A percentile compares a stretch with the other conserved stretches of the same genome.
Evolutionary conservation across 139 green algal genomes (phyloP).

Genomic region (Picochlorum sp.): DNA sequence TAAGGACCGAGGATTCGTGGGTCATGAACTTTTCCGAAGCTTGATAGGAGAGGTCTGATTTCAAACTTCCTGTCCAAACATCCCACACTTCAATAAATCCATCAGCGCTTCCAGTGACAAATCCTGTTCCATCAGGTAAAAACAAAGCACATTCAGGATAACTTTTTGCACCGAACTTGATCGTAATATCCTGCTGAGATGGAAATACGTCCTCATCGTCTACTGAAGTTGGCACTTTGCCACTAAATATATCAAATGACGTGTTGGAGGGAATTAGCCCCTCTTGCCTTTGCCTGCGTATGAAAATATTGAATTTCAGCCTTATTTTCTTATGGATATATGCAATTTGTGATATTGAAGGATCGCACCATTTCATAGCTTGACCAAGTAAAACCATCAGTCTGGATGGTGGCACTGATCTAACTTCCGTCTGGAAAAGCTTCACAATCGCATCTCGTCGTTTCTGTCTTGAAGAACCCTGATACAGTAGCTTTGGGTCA

Average conservation of each 20-base stretch:
- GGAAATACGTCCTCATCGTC: slow-evolving; percentile 87
- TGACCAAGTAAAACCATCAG: slow-evolving; percentile 94
- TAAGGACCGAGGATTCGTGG: slow-evolving; percentile 88
- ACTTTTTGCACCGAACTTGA: slow-evolving; percentile 64
- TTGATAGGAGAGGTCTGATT: slow-evolving; percentile 92
- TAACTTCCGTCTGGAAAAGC: slow-evolving; percentile 74
- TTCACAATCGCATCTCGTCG: slow-evolving; percentile 68
- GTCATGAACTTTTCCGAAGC: slow-evolving; percentile 95
- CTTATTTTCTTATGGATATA: neutral
- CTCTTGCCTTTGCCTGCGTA: slow-evolving; percentile 59
- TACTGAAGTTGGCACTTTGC: slow-evolving; percentile 50
- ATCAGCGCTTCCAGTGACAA: slow-evolving; percentile 86
- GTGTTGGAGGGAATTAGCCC: slow-evolving; percentile 75
- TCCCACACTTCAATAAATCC: slow-evolving; percentile 99
- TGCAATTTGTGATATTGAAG: neutral
- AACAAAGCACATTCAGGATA: slow-evolving; percentile 75
- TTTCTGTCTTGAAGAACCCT: slow-evolving; percentile 72
- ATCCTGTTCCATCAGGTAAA: slow-evolving; percentile 79
- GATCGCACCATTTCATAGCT: slow-evolving; percentile 78
- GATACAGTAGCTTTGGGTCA: slow-evolving; percentile 71
- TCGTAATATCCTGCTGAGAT: slow-evolving; percentile 41
- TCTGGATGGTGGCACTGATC: slow-evolving; percentile 71
- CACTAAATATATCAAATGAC: slow-evolving; percentile 87
- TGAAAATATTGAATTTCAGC: neutral
- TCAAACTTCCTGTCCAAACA: slow-evolving; percentile 74